Percentiles rank a stretch among this genome's conserved stretches.
These are phyloP conservation scores for Diaporthe sp. DNA, from an alignment of 2,329 filamentous ascomycete species.

Conservation along the genomic window DNA sequence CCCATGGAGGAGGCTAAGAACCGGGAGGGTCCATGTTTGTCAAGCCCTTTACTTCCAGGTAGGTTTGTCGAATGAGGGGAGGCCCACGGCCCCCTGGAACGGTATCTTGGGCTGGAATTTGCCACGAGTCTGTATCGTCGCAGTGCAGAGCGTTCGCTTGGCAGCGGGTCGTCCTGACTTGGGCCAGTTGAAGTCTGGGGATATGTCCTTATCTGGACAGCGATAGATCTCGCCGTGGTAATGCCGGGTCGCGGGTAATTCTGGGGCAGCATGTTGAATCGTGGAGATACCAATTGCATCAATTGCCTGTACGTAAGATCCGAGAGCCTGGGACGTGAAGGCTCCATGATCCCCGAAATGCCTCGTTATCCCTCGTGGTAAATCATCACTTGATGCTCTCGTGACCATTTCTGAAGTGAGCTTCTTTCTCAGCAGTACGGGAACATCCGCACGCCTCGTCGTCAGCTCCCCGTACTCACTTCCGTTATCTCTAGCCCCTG, in stretches of 20 bases:
- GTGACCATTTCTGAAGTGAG: conserved; percentile 3
- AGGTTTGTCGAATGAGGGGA: neutral
- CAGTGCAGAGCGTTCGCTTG: neutral
- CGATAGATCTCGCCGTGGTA: conserved; percentile 30
- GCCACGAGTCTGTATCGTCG: conserved; percentile 7
- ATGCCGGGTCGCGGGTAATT: conserved; percentile 30
- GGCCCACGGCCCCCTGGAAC: neutral
- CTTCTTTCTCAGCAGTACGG: neutral
- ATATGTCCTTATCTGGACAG: conserved; percentile 32
- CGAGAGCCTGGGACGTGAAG: conserved; percentile 14
- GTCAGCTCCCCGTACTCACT: neutral
- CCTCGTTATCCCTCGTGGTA: neutral
- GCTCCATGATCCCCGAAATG: neutral
- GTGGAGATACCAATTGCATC: conserved; percentile 27
- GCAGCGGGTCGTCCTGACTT: conserved; percentile 21
- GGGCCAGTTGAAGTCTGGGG: conserved; percentile 26
- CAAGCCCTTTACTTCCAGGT: conserved; percentile 20
- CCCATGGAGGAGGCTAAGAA: neutral
- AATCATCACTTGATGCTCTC: neutral
- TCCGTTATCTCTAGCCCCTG: conserved; percentile 31
- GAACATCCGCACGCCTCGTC: neutral
- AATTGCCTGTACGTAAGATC: conserved; percentile 29
- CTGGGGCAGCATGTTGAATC: conserved; percentile 28
- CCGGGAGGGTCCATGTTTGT: conserved; percentile 36
- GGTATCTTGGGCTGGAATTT: conserved; percentile 20